Conservation (phyloP, 208 protist species). For the Phytomonas francai region DNA sequence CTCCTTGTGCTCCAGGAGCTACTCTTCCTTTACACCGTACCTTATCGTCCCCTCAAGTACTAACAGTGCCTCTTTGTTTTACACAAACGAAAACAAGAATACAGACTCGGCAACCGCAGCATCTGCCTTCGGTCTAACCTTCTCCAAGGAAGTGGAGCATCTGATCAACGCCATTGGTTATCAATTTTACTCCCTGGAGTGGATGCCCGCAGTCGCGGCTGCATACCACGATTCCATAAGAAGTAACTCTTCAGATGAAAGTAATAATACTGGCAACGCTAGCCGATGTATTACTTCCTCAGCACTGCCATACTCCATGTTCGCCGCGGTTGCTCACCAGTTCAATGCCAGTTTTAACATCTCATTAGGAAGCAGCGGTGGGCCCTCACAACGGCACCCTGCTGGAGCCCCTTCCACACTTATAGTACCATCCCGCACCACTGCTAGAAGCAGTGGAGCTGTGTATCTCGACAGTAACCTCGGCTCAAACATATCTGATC, state of each 20-base stretch:
- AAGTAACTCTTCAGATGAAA: background rate
- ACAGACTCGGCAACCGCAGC: background rate
- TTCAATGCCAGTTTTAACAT: conserved; percentile 33
- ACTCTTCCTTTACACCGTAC: background rate
- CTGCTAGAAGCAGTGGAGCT: background rate
- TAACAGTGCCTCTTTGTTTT: background rate
- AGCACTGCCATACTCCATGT: conserved; percentile 50
- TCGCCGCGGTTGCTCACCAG: conserved; percentile 72
- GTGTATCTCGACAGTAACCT: background rate
- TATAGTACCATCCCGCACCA: conserved; percentile 11
- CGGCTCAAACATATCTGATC: background rate
- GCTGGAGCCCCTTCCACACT: conserved; percentile 13
- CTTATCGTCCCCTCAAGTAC: background rate
- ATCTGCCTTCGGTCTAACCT: conserved; percentile 13
- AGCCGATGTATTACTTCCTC: conserved; percentile 1
- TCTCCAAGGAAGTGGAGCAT: conserved; percentile 43
- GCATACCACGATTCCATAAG: background rate
- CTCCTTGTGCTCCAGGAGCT: background rate
- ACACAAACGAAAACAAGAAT: background rate
- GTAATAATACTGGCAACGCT: background rate
- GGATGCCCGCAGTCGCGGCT: conserved; percentile 45
- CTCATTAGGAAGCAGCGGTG: conserved; percentile 20
- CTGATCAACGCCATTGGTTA: conserved; percentile 69
- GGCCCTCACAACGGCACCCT: conserved; percentile 20
- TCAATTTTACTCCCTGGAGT: conserved; percentile 79